These are phyloP conservation scores for Cicer yamashitae DNA, from an alignment of 306 rosid species.

Conservation along the genomic window DNA sequence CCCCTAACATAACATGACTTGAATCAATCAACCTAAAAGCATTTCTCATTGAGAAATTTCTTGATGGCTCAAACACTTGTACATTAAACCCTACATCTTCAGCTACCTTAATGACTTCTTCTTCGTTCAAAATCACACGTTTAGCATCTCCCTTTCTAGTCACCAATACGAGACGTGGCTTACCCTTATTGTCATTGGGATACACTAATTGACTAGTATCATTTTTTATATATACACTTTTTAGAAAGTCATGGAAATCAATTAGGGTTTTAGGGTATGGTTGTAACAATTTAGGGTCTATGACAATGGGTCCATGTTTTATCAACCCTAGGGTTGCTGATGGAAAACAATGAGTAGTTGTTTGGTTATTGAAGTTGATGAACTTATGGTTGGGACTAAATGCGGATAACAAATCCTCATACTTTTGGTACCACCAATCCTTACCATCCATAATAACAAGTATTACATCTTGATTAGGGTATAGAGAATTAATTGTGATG, in stretches of 20 bases:
- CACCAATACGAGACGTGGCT: slow-evolving; percentile 41
- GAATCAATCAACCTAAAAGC: slow-evolving; percentile 37
- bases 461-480: slow-evolving; percentile 40
- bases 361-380: slow-evolving; percentile 38
- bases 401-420: slow-evolving; percentile 36
- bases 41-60: neutral
- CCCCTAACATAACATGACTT: slow-evolving; percentile 56
- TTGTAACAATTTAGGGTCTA: slow-evolving; percentile 45
- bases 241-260: slow-evolving; percentile 45
- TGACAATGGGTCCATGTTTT: slow-evolving; percentile 52
- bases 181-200: neutral
- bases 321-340: slow-evolving; percentile 48
- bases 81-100: slow-evolving; percentile 54
- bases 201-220: neutral
- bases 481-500: slow-evolving; percentile 54
- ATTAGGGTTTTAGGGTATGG: slow-evolving; percentile 47
- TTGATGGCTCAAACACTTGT: slow-evolving; percentile 42
- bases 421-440: slow-evolving; percentile 56
- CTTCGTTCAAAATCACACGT: slow-evolving; percentile 44
- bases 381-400: slow-evolving; percentile 44
- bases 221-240: slow-evolving; percentile 23
- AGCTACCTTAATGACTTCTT: slow-evolving; percentile 24
- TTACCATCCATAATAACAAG: slow-evolving; percentile 48
- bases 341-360: slow-evolving; percentile 55
- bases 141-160: slow-evolving; percentile 26